Conservation (phyloP, 2,329 filamentous ascomycete genomes). For the Aureobasidium sp. region DNA sequence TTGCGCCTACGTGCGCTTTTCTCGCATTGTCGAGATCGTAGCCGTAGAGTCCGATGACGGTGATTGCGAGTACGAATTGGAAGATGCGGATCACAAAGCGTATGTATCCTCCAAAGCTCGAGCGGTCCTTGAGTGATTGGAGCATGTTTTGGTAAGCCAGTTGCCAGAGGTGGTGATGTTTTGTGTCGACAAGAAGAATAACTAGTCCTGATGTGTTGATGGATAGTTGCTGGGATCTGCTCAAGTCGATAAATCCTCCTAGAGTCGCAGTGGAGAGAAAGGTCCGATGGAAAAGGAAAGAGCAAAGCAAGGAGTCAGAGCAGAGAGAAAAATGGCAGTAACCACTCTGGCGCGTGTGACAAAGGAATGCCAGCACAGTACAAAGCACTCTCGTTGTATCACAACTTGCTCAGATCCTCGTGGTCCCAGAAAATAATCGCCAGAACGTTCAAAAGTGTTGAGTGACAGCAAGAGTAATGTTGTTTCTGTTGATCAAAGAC, state of each 20-base stretch:
- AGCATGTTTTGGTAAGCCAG: not conserved
- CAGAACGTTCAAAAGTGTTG: not conserved
- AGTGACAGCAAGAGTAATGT: not conserved
- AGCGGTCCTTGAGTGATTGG: constrained; percentile 3
- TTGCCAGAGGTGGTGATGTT: not conserved
- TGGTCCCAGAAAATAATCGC: not conserved
- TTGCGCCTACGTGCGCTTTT: constrained; percentile 42
- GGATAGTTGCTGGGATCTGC: not conserved
- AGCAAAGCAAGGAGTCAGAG: not conserved
- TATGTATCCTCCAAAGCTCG: constrained; percentile 19
- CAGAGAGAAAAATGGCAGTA: not conserved
- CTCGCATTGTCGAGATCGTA: constrained; percentile 53
- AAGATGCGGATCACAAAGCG: constrained; percentile 61
- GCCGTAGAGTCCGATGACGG: constrained; percentile 72
- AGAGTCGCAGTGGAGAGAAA: not conserved
- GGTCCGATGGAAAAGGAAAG: not conserved
- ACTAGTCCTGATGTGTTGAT: not conserved
- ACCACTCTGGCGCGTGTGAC: not conserved
- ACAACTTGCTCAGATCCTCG: not conserved
- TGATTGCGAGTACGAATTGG: constrained; percentile 67
- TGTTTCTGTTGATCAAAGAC: not conserved
- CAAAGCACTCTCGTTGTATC: not conserved
- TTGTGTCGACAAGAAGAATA: not conserved
- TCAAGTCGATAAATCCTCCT: not conserved
- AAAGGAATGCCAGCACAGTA: not conserved